Base-by-base conservation (phyloP, 208 protist genomes). In the Trypanosoma platydactyli region DNA sequence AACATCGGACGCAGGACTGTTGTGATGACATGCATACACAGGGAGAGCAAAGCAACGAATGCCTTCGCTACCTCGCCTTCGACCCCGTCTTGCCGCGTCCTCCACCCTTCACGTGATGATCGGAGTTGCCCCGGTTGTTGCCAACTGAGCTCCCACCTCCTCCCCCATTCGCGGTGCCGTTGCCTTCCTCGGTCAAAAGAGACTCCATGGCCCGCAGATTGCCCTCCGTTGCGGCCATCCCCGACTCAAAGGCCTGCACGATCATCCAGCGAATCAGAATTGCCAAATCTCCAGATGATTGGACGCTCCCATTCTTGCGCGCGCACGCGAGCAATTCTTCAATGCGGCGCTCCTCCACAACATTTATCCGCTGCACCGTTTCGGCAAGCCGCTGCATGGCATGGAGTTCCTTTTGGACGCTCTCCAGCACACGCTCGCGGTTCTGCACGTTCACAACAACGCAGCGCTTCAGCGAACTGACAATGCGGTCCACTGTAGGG, bases 261-360 rank as follows among this genome's bases (percentile, higher is more conserved):
- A 72, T 42, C 67, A 72, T 72, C 58, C 67, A 72, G 13, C 67
- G 67, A 53, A 72, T 60, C 1, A 72, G 9, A 60, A 72, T 52
- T n/a, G 56, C 67, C 38, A 64, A 38, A 20, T 72, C 67, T 3
- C 67, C 67, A 27, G 48, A 35, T 13, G 42, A 27, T 16, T 0
- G 1, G 15, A 72, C 3, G 5, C 27, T 25, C 22, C 60, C 58
- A 11, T 38, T 49, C 12, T 49, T 46, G n/a, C 29, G 46, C 6
- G 58, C 15, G 1, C 12, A 11, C 13, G 55, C 1, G 5, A 64
- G 4, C 3, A 72, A 18, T 13, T 50, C 58, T 2, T 65, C 9
- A 15, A 65, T n/a, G n/a, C 50, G 46, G 38, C 16, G 38, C 40
- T 64, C 67, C 35, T 60, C 56, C 1, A n/a, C 67, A 27, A 51